A percentile compares a stretch with the other conserved stretches of the same genome.
Evolutionary conservation across 305 asterid species (phyloP).

Genomic region (Fraxinus paxiana): DNA sequence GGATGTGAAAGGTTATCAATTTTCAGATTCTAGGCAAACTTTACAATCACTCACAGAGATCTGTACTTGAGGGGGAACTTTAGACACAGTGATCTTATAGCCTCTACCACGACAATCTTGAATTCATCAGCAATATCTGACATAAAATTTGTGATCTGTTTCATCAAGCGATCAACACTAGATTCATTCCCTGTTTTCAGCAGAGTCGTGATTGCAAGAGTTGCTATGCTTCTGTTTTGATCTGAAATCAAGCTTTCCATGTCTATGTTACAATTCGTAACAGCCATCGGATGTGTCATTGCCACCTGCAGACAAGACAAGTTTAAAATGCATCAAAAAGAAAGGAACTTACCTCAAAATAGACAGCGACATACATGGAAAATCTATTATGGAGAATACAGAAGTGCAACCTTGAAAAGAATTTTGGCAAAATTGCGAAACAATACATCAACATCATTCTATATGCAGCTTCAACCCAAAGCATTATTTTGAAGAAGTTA

Average conservation of each 20-base stretch:
- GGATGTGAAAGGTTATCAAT: slow-evolving; percentile 8
- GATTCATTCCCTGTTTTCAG: slow-evolving; percentile 98
- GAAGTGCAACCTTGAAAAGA: slow-evolving; percentile 6
- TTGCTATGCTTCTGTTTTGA: slow-evolving; percentile 97
- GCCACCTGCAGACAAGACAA: slow-evolving; percentile 68
- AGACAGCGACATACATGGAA: not conserved
- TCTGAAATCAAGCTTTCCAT: slow-evolving; percentile 99
- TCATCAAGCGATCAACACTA: slow-evolving; percentile 94
- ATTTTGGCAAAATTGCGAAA: not conserved
- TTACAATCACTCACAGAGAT: slow-evolving; percentile 71
- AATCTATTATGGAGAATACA: not conserved
- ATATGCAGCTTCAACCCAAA: not conserved
- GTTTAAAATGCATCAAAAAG: slow-evolving; percentile 10
- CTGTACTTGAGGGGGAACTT: slow-evolving; percentile 96
- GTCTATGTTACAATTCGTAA: slow-evolving; percentile 92
- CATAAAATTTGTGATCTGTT: slow-evolving; percentile 95
- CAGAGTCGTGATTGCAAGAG: slow-evolving; percentile 94
- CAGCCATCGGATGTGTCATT: slow-evolving; percentile 97
- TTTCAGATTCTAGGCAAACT: slow-evolving; percentile 14
- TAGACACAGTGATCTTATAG: slow-evolving; percentile 91
- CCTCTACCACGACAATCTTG: slow-evolving; percentile 98
- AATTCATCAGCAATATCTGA: slow-evolving; percentile 99
- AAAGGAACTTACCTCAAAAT: slow-evolving; percentile 1
- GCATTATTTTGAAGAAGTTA: not conserved
- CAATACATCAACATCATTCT: not conserved